A percentile compares a stretch with the other conserved stretches of the same genome.
These are phyloP conservation scores for Rhynchosporium agropyri DNA, from an alignment of 2,329 filamentous ascomycete species.

Conservation along the genomic window DNA sequence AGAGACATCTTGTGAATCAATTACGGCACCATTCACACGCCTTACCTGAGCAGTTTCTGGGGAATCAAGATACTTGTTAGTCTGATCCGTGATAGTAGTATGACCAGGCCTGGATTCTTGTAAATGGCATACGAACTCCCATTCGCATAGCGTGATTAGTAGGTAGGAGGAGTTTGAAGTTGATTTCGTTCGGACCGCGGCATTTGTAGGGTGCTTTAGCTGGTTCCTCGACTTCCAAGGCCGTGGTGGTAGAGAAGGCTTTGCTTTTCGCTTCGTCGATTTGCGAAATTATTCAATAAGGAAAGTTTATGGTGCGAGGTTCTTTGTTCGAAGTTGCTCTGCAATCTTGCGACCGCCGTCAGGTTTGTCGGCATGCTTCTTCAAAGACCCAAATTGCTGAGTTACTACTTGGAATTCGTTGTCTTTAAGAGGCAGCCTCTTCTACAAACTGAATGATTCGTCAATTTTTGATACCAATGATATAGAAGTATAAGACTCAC, in stretches of 20 bases:
- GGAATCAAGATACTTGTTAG: neutral
- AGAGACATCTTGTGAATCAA: neutral
- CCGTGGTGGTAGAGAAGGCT: neutral
- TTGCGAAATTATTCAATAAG: slow-evolving; percentile 1
- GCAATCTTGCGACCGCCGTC: too few species aligned
- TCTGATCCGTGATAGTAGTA: neutral
- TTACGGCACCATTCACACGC: neutral
- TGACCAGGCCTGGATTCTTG: neutral
- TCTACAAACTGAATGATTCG: neutral
- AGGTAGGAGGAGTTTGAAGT: neutral
- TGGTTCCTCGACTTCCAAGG: slow-evolving; percentile 10
- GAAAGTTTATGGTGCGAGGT: too few species aligned
- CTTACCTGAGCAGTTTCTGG: neutral
- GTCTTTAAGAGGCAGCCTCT: neutral
- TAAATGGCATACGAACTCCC: neutral
- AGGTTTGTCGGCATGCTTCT: too few species aligned
- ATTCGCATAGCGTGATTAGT: neutral
- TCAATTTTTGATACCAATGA: neutral
- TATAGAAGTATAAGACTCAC: slow-evolving; percentile 1
- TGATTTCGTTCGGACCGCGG: slow-evolving; percentile 7
- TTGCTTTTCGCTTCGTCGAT: slow-evolving; percentile 3
- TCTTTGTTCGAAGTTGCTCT: too few species aligned
- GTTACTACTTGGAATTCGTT: neutral
- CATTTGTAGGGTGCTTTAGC: slow-evolving; percentile 4
- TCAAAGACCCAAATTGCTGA: neutral